These are phyloP conservation scores for Nicotiana knightiana DNA, from an alignment of 257 asterid genomes.

Conservation along the genomic window DNA sequence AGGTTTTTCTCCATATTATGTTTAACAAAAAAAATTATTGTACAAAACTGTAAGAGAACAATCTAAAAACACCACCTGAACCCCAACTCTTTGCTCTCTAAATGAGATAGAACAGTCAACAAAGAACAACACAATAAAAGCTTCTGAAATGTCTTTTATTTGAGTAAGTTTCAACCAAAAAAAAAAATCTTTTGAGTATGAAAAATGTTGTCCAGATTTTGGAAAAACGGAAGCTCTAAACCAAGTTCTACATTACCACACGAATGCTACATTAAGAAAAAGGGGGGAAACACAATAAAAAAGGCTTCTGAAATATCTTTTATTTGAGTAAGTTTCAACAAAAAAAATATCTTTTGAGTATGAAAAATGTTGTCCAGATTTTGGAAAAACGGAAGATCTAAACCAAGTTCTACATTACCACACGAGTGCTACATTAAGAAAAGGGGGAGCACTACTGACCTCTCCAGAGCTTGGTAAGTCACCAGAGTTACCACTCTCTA, in stretches of 20 bases:
- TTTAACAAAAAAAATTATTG: neutral
- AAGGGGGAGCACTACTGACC: slow-evolving; percentile 30
- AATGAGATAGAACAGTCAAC: neutral
- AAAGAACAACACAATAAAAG: neutral
- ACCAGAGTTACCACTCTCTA: slow-evolving; percentile 71
- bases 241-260: neutral
- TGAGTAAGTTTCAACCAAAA: neutral
- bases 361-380: neutral
- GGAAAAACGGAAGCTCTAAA: neutral
- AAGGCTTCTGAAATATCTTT: neutral
- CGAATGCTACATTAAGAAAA: neutral
- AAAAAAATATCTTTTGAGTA: neutral
- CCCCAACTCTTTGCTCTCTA: neutral
- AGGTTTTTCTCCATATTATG: neutral
- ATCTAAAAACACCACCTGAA: neutral
- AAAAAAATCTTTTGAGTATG: neutral
- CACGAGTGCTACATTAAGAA: neutral
- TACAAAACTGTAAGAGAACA: neutral
- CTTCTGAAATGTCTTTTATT: neutral
- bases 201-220: neutral
- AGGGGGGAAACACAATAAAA: neutral
- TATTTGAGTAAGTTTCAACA: neutral
- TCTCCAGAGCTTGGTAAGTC: slow-evolving; percentile 96
- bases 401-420: neutral
- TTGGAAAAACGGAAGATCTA: neutral